Evolutionary conservation across 805 yeast species (phyloP).

Genomic region (Zygoascus bituminiphila): DNA sequence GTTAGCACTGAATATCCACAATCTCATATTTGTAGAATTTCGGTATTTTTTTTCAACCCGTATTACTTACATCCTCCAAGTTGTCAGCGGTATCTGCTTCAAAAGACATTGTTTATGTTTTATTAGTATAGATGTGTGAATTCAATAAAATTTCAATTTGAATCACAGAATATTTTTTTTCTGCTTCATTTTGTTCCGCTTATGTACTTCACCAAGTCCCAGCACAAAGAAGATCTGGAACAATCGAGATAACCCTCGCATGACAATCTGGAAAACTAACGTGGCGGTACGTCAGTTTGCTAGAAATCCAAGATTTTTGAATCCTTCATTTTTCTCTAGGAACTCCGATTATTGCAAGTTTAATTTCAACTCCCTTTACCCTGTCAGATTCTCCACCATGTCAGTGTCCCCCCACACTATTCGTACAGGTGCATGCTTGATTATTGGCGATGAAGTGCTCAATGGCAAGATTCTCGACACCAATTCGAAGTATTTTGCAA

Average conservation of each 20-base stretch:
- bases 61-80: slow-evolving; percentile 53
- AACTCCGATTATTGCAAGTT: no score
- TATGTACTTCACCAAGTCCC: not conserved
- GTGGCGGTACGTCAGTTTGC: no score
- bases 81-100: slow-evolving; percentile 90
- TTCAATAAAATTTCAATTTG: no score
- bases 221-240: not conserved
- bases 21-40: no score
- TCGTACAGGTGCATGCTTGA: slow-evolving; percentile 26
- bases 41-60: not conserved
- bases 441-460: slow-evolving; percentile 82
- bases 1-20: slow-evolving; percentile 12
- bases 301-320: no score
- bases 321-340: no score
- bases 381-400: not conserved
- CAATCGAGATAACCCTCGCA: not conserved
- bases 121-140: no score
- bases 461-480: slow-evolving; percentile 80
- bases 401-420: slow-evolving; percentile 3
- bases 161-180: no score
- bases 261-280: no score
- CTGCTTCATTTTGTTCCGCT: no score
- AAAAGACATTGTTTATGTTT: slow-evolving; percentile 37
- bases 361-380: no score
- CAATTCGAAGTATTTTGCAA: slow-evolving; percentile 65